These are phyloP conservation scores for Phytophthora foliorum DNA, from an alignment of 352 stramenopile genomes.

Conservation along the genomic window DNA sequence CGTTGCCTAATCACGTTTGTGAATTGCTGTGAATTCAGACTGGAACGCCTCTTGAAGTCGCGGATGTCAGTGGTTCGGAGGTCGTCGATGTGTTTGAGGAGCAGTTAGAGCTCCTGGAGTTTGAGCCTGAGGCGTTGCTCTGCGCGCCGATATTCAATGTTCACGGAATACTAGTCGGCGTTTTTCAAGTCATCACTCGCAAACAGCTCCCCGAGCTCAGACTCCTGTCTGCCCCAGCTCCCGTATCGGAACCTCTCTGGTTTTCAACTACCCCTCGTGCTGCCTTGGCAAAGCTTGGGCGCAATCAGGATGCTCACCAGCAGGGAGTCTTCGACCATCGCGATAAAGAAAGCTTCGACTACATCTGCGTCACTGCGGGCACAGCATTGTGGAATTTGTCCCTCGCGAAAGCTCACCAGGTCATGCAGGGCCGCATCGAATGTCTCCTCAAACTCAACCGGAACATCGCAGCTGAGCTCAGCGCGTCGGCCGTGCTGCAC, in stretches of 20 bases:
- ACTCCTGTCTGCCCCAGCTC: slow-evolving; percentile 8
- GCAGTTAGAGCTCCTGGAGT: slow-evolving; percentile 73
- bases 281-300: slow-evolving; percentile 26
- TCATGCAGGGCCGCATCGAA: slow-evolving; percentile 76
- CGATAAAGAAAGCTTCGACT: slow-evolving; percentile 63
- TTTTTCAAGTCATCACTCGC: slow-evolving; percentile 69
- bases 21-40: slow-evolving; percentile 42
- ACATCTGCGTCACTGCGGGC: slow-evolving; percentile 65
- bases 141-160: slow-evolving; percentile 73
- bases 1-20: slow-evolving; percentile 3
- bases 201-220: slow-evolving; percentile 34
- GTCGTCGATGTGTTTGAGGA: slow-evolving; percentile 73
- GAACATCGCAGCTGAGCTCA: slow-evolving; percentile 75
- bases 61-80: slow-evolving; percentile 61
- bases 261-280: slow-evolving; percentile 21
- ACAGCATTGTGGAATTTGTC: slow-evolving; percentile 82
- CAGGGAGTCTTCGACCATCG: slow-evolving; percentile 38
- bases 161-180: slow-evolving; percentile 66
- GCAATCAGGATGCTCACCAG: slow-evolving; percentile 21
- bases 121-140: slow-evolving; percentile 64
- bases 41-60: slow-evolving; percentile 60
- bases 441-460: slow-evolving; percentile 77
- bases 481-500: slow-evolving; percentile 64
- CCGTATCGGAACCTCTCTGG: slow-evolving; percentile 14
- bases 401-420: slow-evolving; percentile 67